Base-by-base conservation (phyloP, 2,329 filamentous ascomycete species). In the Fusarium brachygibbosum region DNA sequence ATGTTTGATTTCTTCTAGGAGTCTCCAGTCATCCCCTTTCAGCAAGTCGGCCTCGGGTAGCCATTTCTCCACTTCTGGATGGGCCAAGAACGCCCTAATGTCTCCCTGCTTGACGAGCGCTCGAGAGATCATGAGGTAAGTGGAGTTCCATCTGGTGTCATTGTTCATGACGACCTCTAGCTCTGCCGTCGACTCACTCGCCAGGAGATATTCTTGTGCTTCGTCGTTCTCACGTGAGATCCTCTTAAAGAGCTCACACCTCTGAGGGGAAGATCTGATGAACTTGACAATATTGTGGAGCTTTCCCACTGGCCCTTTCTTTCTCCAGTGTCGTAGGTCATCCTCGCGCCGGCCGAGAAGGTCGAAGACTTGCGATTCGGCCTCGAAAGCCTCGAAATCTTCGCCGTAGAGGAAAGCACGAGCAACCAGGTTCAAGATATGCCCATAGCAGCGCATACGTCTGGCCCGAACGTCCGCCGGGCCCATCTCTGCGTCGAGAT, bases 401-500 rank as follows among this genome's bases (percentile, higher is more conserved):
- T 60, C 40, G 31, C 56, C 45, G 29, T 48, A 60, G 16, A 65
- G 46, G 32, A 64, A 60, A 17, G 61, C 44, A 6, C 34, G 31
- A 9, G 61, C 40, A 13, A 60, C 21, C 8, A 65, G 42, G 25
- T 60, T 65, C 2, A 65, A 40, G 17, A 44, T 59, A 23, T 64
- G 49, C 17, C 54, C 21, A 21, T 35, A 58, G 10, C 37, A 58
- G 29, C 31, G 37, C 35, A 51, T 58, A 17, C 53, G 45, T 17
- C 34, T 34, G 29, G 53, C 42, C 6, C 41, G 28, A 4, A 29
- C 41, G 29, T 56, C 34, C 16, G 13, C 53, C 11, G 23, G 34
- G 4, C 34, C 21, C 14, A 48, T 56, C 42, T 34, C 48, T 17
- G 25, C 23, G 21, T 56, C 25, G n/a, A 56, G n/a, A n/a, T n/a